Conservation (phyloP, 495 filamentous ascomycete species). For the Niebla homalea region DNA sequence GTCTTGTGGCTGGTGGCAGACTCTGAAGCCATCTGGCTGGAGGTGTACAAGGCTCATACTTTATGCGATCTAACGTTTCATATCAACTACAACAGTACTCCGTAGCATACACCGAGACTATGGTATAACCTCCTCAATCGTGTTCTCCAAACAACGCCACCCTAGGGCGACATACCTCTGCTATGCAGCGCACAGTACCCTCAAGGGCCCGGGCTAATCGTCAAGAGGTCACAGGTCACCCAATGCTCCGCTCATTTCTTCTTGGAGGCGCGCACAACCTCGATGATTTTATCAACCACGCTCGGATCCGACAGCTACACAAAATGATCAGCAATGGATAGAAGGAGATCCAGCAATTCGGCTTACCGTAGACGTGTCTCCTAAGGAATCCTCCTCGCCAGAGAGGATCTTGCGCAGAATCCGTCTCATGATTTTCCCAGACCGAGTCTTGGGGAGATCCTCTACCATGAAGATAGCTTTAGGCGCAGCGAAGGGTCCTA, state of each 20-base stretch:
- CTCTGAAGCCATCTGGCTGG: no score
- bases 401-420: conserved; percentile 95
- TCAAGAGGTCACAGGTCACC: no score
- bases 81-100: no score
- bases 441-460: conserved; percentile 90
- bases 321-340: conserved; percentile 24
- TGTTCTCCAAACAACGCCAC: no score
- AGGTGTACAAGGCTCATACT: no score
- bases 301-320: conserved; percentile 73
- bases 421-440: conserved; percentile 96
- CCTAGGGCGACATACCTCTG: no score
- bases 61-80: no score
- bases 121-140: no score
- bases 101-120: no score
- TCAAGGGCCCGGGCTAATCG: no score
- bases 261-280: conserved; percentile 51
- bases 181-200: no score
- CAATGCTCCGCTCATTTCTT: conserved; percentile 30
- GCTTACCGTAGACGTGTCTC: conserved; percentile 81
- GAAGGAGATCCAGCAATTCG: neutral
- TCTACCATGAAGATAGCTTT: conserved; percentile 83
- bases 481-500: conserved; percentile 92
- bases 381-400: conserved; percentile 91
- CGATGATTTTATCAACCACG: conserved; percentile 82
- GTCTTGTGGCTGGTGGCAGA: no score